Evolutionary conservation across 75 land plant genomes (phyloP).

Genomic region (Sequoia sempervirens): DNA sequence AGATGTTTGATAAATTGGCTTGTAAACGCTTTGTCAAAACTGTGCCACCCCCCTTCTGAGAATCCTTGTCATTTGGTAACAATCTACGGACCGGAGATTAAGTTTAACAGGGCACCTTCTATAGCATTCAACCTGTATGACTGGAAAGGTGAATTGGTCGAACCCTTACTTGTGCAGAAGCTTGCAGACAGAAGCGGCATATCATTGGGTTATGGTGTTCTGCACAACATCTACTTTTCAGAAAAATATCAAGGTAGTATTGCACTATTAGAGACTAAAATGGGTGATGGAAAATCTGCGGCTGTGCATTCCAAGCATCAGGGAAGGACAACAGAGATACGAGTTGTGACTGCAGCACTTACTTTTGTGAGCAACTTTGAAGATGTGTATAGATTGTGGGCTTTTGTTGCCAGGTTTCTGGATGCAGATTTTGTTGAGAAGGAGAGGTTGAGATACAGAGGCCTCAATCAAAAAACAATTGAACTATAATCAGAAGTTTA

Average conservation of each 20-base stretch:
- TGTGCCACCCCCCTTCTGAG: slow-evolving; percentile 32
- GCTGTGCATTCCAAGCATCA: neutral
- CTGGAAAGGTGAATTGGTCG: slow-evolving; percentile 29
- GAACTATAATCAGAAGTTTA: slow-evolving; percentile 23
- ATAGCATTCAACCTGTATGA: slow-evolving; percentile 49
- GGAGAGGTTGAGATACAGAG: slow-evolving; percentile 57
- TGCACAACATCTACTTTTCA: slow-evolving; percentile 7
- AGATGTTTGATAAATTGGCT: slow-evolving; percentile 72
- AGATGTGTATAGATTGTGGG: slow-evolving; percentile 45
- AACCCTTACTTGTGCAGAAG: slow-evolving; percentile 33
- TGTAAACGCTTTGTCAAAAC: slow-evolving; percentile 54
- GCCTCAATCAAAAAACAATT: slow-evolving; percentile 49
- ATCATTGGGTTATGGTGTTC: slow-evolving; percentile 33
- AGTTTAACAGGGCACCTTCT: slow-evolving; percentile 39
- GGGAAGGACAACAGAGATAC: neutral
- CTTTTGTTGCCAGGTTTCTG: slow-evolving; percentile 35
- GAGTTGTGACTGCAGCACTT: slow-evolving; percentile 29
- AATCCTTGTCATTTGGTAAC: slow-evolving; percentile 18
- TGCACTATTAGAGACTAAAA: neutral
- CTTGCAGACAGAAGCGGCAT: slow-evolving; percentile 38
- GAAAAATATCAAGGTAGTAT: neutral
- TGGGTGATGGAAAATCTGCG: neutral
- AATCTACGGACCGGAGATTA: slow-evolving; percentile 39
- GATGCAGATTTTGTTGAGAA: slow-evolving; percentile 71
- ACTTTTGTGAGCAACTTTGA: slow-evolving; percentile 34